Conservation (phyloP, 305 asterid genomes). For the Andrographis paniculata region DNA sequence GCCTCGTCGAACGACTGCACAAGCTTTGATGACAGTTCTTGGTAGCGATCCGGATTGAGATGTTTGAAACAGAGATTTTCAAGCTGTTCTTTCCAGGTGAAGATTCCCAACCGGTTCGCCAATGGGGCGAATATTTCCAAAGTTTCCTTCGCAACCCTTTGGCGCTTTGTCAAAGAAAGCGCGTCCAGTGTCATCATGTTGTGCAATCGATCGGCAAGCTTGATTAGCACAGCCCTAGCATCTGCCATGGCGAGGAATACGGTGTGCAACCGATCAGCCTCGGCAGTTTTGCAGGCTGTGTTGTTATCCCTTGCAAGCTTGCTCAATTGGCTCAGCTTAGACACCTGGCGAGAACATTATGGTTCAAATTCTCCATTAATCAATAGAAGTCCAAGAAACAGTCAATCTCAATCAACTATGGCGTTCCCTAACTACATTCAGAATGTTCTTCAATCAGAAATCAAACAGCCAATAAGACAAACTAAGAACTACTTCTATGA, state of each 20-base stretch:
- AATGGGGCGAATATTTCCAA: conserved; percentile 86
- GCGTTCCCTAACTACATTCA: too few relatives aligned
- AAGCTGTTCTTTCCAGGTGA: conserved; percentile 85
- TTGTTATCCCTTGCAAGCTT: conserved; percentile 89
- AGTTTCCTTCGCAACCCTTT: conserved; percentile 90
- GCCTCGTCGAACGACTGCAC: conserved; percentile 56
- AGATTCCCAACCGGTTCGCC: conserved; percentile 87
- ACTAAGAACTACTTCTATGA: background rate
- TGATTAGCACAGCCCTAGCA: conserved; percentile 89
- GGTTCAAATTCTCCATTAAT: conserved; percentile 1
- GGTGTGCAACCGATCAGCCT: conserved; percentile 88
- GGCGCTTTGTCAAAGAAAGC: conserved; percentile 61
- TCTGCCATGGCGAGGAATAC: conserved; percentile 98
- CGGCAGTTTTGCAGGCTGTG: conserved; percentile 76
- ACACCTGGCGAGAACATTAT: conserved; percentile 42
- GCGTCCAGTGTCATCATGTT: conserved; percentile 89
- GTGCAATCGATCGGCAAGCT: conserved; percentile 92
- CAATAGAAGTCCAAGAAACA: too few relatives aligned
- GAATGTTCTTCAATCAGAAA: background rate
- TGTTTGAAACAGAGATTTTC: conserved; percentile 79
- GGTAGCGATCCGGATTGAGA: conserved; percentile 67
- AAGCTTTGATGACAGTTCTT: conserved; percentile 65
- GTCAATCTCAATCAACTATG: too few relatives aligned
- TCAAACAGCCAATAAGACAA: conserved; percentile 3
- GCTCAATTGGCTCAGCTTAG: conserved; percentile 92